Evolutionary conservation across 2,329 filamentous ascomycete genomes (phyloP), one percentile per base, ranked within the genome.

Genomic region (Cladosporium velox): DNA sequence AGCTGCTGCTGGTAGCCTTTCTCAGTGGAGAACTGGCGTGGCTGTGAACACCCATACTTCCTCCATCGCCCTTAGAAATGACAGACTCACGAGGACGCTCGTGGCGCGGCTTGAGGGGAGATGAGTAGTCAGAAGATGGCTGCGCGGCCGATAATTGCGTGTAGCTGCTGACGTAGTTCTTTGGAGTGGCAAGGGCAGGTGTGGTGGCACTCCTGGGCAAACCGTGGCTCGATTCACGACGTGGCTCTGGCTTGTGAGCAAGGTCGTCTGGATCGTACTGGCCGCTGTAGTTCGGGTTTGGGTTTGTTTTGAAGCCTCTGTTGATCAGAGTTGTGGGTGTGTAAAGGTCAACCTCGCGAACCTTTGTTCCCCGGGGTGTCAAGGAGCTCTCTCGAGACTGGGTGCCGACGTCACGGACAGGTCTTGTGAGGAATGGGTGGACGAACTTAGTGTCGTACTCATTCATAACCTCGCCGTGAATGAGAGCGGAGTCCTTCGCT

Each of bases 361-460:
- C 75, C 34, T 69, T 72, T 2, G 67, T 70, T 3, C 74, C 75
- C 24, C 71, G 70, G 7, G 72, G 72, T 2, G 73, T 76, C 38
- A 71, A 74, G 7, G 77, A 73, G 47, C 73, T 71, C 72, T 73
- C 77, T 0, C 87, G 87, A 66, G 90, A 89, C 77, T 98, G 94
- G 0, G 91, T 95, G 6, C 88, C 91, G 1, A 94, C 92, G 73
- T 90, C 87, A 70, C 89, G 83, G 70, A 96, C 91, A 5, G 91
- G 83, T 8, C 90, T 91, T 72, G 96, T 91, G n/a, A 96, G 86
- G 12, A 89, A 86, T 2, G 95, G 95, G 74, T 96, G 92, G 0
- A 99, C 95, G 74, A 90, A 97, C 80, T 99, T 99, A 71, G 88
- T 91, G 76, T 98, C 92, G 76, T 99, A 99, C 79, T 99, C 95